These are phyloP conservation scores for Yarrowia keelungensis DNA, from an alignment of 805 yeast species.

Conservation along the genomic window DNA sequence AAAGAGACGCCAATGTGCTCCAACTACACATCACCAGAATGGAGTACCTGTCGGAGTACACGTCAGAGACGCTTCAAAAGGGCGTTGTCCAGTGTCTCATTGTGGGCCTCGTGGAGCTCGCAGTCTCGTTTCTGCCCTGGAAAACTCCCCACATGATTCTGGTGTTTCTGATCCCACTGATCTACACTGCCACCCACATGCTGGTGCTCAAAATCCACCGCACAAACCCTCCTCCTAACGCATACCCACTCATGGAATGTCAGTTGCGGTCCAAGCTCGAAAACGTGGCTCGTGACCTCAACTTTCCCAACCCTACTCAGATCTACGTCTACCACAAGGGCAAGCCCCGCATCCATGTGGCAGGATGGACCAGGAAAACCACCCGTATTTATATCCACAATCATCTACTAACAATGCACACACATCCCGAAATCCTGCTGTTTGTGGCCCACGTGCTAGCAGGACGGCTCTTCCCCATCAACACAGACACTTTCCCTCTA, in stretches of 20 bases:
- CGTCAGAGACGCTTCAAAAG: conserved; percentile 23
- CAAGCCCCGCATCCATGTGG: conserved; percentile 26
- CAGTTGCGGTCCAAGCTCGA: conserved; percentile 19
- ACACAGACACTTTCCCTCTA: conserved; percentile 28
- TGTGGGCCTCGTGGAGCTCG: not conserved
- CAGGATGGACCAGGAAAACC: conserved; percentile 19
- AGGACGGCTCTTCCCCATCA: conserved; percentile 22
- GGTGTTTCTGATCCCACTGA: not conserved
- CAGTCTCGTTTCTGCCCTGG: conserved; percentile 1
- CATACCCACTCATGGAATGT: conserved; percentile 31
- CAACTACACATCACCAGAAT: conserved; percentile 17
- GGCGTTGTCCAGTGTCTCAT: conserved; percentile 12
- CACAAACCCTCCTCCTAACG: conserved; percentile 10
- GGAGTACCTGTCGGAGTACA: conserved; percentile 31
- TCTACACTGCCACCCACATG: conserved; percentile 2
- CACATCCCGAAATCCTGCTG: conserved; percentile 32
- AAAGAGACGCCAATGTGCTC: conserved; percentile 24
- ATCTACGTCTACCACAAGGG: conserved; percentile 32
- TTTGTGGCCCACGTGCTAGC: conserved; percentile 24
- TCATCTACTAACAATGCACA: conserved; percentile 24
- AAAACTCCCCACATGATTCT: not conserved
- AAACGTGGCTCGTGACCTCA: conserved; percentile 28
- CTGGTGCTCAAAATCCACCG: conserved; percentile 15
- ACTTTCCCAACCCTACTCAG: conserved; percentile 14
- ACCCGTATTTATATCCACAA: conserved; percentile 31